A percentile compares a stretch with the other conserved stretches of the same genome.
phyloP scores from a whole-genome alignment of 2,329 filamentous ascomycete genomes.

The Talaromyces sp. region DNA sequence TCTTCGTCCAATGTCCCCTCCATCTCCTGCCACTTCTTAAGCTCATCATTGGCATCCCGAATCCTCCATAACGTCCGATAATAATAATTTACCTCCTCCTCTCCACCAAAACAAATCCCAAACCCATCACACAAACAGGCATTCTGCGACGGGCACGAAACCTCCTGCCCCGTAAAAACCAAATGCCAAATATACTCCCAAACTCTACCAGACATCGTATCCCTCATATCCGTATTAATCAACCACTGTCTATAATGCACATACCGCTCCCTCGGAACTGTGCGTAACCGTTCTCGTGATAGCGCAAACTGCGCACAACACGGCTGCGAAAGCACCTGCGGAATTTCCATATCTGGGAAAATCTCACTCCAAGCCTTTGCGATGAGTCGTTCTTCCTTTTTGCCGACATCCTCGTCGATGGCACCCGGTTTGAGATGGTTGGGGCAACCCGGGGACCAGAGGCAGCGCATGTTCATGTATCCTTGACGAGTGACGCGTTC shows the following conservation, averaged over 20 bases:
- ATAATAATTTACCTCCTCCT: conserved; percentile 49
- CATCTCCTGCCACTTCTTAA: conserved; percentile 41
- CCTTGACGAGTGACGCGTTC: conserved; percentile 52
- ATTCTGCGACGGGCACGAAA: conserved; percentile 49
- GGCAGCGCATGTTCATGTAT: conserved; percentile 61
- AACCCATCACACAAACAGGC: conserved; percentile 64
- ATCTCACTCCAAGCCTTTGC: conserved; percentile 48
- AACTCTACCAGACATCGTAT: conserved; percentile 57
- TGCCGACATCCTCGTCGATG: conserved; percentile 38
- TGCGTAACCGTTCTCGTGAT: conserved; percentile 54
- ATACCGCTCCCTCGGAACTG: conserved; percentile 53
- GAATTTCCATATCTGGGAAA: conserved; percentile 45
- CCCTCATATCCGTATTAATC: conserved; percentile 53
- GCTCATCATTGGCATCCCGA: conserved; percentile 35
- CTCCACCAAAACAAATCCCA: conserved; percentile 58
- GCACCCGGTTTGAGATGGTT: conserved; percentile 54
- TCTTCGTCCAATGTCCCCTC: conserved; percentile 13
- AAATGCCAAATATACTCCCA: conserved; percentile 66
- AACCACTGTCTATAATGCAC: conserved; percentile 61
- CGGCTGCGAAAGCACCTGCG: conserved; percentile 55
- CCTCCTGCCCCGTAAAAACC: conserved; percentile 53
- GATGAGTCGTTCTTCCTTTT: conserved; percentile 48
- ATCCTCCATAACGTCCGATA: conserved; percentile 46
- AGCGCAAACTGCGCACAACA: conserved; percentile 65
- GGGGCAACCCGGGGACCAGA: conserved; percentile 57